phyloP scores from a whole-genome alignment of 148 eudicot genomes.

The Drosera capensis region DNA sequence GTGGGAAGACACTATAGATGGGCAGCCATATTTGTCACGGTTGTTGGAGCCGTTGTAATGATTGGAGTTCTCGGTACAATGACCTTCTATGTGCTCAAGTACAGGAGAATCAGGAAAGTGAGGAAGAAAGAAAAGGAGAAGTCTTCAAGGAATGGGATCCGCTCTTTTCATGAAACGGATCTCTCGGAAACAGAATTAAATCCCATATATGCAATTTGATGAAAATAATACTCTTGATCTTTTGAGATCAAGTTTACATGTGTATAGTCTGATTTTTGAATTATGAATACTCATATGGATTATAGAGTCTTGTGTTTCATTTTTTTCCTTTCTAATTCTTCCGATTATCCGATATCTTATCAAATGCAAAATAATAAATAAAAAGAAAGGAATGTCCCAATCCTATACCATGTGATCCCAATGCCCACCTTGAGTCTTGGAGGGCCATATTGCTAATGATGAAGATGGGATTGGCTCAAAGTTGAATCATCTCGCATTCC shows the following conservation, averaged over 20 bases:
- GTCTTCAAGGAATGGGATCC: slow-evolving; percentile 13
- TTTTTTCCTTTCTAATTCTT: neutral
- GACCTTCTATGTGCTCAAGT: slow-evolving; percentile 60
- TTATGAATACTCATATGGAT: neutral
- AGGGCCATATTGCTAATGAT: too few species aligned
- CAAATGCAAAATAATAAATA: too few species aligned
- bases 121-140: slow-evolving; percentile 43
- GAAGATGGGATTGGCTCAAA: too few species aligned
- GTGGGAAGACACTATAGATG: slow-evolving; percentile 35
- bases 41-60: slow-evolving; percentile 35
- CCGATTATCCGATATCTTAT: too few species aligned
- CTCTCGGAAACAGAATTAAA: slow-evolving; percentile 36
- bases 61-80: slow-evolving; percentile 41
- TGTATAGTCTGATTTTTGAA: neutral
- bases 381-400: too few species aligned
- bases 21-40: slow-evolving; percentile 42
- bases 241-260: too few species aligned
- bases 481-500: too few species aligned
- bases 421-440: too few species aligned
- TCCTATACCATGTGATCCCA: too few species aligned
- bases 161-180: slow-evolving; percentile 17
- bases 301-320: neutral
- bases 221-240: too few species aligned
- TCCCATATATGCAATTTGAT: slow-evolving; percentile 53
- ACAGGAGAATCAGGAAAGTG: slow-evolving; percentile 32